Base-by-base conservation (phyloP, 2,329 filamentous ascomycete species). In the Sporothrix phasma region DNA sequence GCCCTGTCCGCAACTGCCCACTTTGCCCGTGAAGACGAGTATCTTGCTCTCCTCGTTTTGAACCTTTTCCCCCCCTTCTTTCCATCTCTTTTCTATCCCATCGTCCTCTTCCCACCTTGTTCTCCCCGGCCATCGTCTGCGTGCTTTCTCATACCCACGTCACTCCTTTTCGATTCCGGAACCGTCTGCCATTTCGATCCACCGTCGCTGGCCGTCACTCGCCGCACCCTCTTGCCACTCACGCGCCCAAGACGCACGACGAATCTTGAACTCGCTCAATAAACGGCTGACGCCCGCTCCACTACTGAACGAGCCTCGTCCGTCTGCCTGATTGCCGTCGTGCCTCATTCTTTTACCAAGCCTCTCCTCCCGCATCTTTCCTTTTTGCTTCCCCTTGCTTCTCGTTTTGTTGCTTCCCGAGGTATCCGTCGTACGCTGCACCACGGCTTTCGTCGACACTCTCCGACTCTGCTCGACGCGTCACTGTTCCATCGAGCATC, bases 241-340 rank as follows among this genome's bases (percentile, higher is more conserved):
- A 34, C 53, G 22, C 34, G 46, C 31, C 37, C 49, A 60, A 62
- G 64, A 66, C 64, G 64, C 67, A 68, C 67, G 64, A 68, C 66
- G 19, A 29, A 29, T 41, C 46, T 39, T 51, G 19, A 47, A 63
- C 59, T 62, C 49, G 19, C 31, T 53, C 22, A 54, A 65, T 65
- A 62, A 65, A 62, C 67, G 66, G 60, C 64, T 66, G 66, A 68
- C 59, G 43, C 49, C 54, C 64, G 66, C 56, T 61, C 67, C 58
- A 67, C 67, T 46, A 11, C 63, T 58, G 61, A 62, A 63, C 66
- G 47, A 65, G 64, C 61, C 61, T 65, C 61, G 49, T 59, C 51
- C 43, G 56, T 59, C 43, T 29, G n/a, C 54, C 53, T 26, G 51
- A 22, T 61, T 24, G 34, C 43, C 31, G 17, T 62, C 5, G 41